Percentiles rank a stretch among this genome's conserved stretches.
Conservation (phyloP, 129 eudicot genomes). For the Chrysanthemum seticuspe region DNA sequence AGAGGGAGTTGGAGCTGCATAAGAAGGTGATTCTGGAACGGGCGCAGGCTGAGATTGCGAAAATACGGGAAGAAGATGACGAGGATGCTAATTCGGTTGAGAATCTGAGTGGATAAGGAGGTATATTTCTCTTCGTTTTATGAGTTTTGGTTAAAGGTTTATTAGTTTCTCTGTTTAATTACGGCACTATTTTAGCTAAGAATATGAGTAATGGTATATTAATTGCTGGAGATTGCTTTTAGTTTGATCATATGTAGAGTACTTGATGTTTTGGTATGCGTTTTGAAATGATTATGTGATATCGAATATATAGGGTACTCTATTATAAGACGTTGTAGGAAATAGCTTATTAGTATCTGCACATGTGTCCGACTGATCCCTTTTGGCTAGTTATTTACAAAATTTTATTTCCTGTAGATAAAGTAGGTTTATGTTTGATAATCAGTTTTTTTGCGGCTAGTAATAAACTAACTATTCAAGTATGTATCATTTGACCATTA, state of each 20-base stretch:
- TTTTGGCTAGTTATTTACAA: too few species aligned
- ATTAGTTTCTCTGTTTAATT: background rate
- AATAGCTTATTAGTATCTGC: too few species aligned
- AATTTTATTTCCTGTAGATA: too few species aligned
- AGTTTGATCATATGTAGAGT: background rate
- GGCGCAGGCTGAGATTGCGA: constrained; percentile 79
- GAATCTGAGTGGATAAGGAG: constrained; percentile 52
- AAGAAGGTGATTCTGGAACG: constrained; percentile 83
- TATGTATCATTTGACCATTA: too few species aligned
- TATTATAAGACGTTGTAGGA: too few species aligned
- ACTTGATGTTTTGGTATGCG: too few species aligned
- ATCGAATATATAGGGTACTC: background rate
- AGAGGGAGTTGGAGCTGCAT: constrained; percentile 80
- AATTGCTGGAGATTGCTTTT: constrained; percentile 8
- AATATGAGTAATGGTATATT: background rate
- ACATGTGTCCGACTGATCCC: too few species aligned
- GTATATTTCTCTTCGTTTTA: constrained; percentile 19
- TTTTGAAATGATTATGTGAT: too few species aligned
- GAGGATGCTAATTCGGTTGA: constrained; percentile 50
- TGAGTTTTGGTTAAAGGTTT: background rate
- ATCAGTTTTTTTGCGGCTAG: too few species aligned
- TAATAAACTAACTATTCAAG: too few species aligned
- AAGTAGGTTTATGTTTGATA: too few species aligned
- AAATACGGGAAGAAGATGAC: constrained; percentile 58
- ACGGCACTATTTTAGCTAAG: background rate